A percentile compares a stretch with the other conserved stretches of the same genome.
Conservation (phyloP, 2,329 filamentous ascomycete species). For the Neoarthrinium moseri region DNA sequence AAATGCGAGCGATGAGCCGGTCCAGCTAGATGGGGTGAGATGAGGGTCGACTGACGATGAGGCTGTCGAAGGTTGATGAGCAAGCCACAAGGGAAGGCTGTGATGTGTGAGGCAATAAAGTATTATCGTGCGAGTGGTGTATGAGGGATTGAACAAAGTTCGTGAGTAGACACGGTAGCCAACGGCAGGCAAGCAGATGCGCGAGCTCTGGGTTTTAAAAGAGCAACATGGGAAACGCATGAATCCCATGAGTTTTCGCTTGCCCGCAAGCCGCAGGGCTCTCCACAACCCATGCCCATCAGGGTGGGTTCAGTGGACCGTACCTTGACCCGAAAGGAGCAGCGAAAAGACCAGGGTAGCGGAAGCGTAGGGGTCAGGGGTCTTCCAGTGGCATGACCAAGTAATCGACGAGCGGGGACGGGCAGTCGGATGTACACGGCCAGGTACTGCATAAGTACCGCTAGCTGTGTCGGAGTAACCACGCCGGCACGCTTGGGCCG, state of each 20-base stretch:
- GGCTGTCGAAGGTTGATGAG: too few species aligned
- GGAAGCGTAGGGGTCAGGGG: slow-evolving; percentile 8
- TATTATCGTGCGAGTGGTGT: too few species aligned
- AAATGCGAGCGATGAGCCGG: too few species aligned
- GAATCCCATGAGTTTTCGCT: slow-evolving; percentile 16
- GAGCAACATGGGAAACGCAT: slow-evolving; percentile 14
- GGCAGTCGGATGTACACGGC: neutral
- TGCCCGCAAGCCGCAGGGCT: slow-evolving; percentile 11
- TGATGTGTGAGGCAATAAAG: too few species aligned
- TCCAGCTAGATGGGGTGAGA: too few species aligned
- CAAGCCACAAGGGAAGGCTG: neutral
- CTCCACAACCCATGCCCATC: slow-evolving; percentile 8
- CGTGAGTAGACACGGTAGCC: slow-evolving; percentile 6
- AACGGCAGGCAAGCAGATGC: neutral
- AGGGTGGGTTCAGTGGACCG: slow-evolving; percentile 8
- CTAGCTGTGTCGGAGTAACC: too few species aligned
- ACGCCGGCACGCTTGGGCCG: too few species aligned
- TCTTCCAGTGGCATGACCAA: neutral
- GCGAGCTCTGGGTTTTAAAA: slow-evolving; percentile 11
- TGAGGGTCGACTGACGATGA: too few species aligned
- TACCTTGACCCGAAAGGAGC: slow-evolving; percentile 7
- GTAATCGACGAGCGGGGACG: neutral
- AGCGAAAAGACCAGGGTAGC: slow-evolving; percentile 5
- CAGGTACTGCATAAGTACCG: slow-evolving; percentile 6
- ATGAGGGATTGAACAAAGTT: neutral